Evolutionary conservation across 2,329 filamentous ascomycete species (phyloP), one percentile per base, ranked within the genome.

Genomic region (Talaromyces rugulosus): DNA sequence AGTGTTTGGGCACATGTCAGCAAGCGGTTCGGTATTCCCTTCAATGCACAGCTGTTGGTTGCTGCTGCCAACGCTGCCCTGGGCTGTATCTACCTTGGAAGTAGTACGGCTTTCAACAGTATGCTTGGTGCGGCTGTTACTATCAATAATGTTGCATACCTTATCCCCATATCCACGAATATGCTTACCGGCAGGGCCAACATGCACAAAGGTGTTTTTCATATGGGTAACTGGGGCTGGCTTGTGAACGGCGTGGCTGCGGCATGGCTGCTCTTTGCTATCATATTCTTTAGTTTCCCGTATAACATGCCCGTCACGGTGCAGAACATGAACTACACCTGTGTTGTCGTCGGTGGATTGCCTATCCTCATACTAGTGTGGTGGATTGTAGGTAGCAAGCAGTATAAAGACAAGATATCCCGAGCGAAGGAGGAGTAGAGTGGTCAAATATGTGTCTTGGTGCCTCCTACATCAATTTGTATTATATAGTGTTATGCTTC

Each of bases 31-130:
- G 78, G 70, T 66, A 78, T 52, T 52, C 85, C 85, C 0, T 81
- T 85, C 68, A 84, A 85, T 64, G 82, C 85, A 0, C 85, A 84
- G 2, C 61, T 87, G 0, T 76, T 80, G 28, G 82, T 81, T 69
- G 72, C 77, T 0, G 64, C 77, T 36, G 75, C 82, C 58, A 82
- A 81, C 23, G 85, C 84, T 0, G 68, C 88, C 0, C 75, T 91
- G 0, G 87, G 87, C 0, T 80, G 80, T 40, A 85, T 91, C 42
- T 89, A 89, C 62, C 81, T 90, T 1, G 88, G 85, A n/a, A 86
- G 81, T 40, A 83, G 79, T 2, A 87, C 86, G 0, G 88, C 89
- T 0, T 91, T 91, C 72, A 84, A 85, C 54, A 87, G 87, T 0
- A 73, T 74, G 72, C 69, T 74, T 62, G 59, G 65, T 53, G 68